Evolutionary conservation across 176 grass and related monocot genomes (phyloP).

Genomic region (Cenchrus purpureus): DNA sequence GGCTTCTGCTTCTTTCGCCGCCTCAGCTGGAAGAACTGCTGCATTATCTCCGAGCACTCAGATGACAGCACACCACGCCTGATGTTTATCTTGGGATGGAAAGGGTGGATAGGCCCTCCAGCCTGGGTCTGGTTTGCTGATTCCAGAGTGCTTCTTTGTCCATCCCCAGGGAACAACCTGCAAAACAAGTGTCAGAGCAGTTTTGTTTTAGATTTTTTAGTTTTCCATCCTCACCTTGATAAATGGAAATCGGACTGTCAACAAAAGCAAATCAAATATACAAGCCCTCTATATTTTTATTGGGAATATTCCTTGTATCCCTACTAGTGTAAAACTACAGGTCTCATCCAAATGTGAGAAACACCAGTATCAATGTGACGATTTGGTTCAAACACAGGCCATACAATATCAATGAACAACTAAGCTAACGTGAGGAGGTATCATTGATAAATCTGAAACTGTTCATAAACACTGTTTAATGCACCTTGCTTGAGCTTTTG

Average conservation of each 20-base stretch:
- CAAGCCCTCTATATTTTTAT: not conserved
- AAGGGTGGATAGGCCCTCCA: constrained; percentile 74
- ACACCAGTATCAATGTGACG: not conserved
- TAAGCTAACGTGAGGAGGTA: not conserved
- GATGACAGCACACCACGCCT: constrained; percentile 70
- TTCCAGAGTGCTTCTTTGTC: constrained; percentile 58
- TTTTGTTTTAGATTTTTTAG: not conserved
- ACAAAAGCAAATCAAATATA: constrained; percentile 20
- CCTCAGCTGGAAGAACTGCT: constrained; percentile 86
- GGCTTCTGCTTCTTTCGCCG: constrained; percentile 75
- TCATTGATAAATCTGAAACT: constrained; percentile 7
- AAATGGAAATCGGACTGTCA: not conserved
- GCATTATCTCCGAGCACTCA: constrained; percentile 83
- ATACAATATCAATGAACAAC: constrained; percentile 12
- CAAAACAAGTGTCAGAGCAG: constrained; percentile 22
- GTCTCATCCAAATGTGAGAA: not conserved
- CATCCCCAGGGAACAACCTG: constrained; percentile 84
- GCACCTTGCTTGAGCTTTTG: not conserved
- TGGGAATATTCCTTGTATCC: constrained; percentile 16
- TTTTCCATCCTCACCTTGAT: not conserved
- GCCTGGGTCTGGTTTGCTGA: constrained; percentile 37
- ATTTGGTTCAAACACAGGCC: not conserved
- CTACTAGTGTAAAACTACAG: constrained; percentile 6
- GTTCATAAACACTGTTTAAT: not conserved
- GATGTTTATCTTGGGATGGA: constrained; percentile 87